Base-by-base conservation (phyloP, 495 filamentous ascomycete species). In the Trichoderma virens region DNA sequence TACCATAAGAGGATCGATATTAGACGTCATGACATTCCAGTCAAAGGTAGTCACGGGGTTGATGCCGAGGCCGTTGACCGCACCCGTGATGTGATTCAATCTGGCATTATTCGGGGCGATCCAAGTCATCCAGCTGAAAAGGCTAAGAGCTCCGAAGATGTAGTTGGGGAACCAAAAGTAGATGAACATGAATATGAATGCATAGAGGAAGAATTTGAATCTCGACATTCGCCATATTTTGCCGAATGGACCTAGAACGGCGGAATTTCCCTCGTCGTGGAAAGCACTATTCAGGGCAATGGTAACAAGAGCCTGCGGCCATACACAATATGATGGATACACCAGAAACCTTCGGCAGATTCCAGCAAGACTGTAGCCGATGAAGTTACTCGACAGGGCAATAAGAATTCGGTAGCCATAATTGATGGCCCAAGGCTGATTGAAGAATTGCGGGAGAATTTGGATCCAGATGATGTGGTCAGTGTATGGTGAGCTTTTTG, bases 261-360 rank as follows among this genome's bases (percentile, higher is more conserved):
- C 61, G 0, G 68, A 30, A 16, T 71, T 69, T 62, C 70, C 68
- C n/a, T 71, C 64, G 64, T 74, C 70, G 60, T 79, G 77, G 66
- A 79, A 75, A 9, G 77, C 77, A 20, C 70, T 69, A 69, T 79
- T 79, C 4, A 79, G 70, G 9, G 77, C 76, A 28, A 79, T 78
- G n/a, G 75, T 78, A 3, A 77, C 74, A 27, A 79, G 62, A 7
- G 75, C 76, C 20, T 70, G 65, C 0, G 77, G 77, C 77, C 77
- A 79, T 23, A 79, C 74, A 61, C 75, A 77, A 64, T 74, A 74
- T 0, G 76, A 70, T 5, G 77, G 77, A 54, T 80, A 79, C 30
- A 87, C 84, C 25, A 87, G 74, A 75, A 83, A 87, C 34, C 81
- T 77, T 18, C 82, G 75, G 60, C 77, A 77, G 65, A 86, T 69